Evolutionary conservation across 441 rosid species (phyloP).

Genomic region (Cnidoscolus chayamansa): DNA sequence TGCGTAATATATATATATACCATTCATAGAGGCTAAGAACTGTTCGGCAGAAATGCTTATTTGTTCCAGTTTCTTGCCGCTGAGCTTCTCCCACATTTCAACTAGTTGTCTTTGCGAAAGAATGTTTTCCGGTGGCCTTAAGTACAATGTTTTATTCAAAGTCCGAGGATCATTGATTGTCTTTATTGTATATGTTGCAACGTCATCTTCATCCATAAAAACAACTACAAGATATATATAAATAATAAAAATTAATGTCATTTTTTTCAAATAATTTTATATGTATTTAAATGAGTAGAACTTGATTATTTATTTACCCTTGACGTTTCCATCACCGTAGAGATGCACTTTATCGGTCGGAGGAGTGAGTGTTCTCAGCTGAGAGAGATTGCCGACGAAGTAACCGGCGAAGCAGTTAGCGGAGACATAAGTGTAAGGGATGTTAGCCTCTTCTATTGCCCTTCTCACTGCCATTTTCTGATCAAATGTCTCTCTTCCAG

Average conservation of each 20-base stretch:
- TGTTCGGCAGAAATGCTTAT: constrained; percentile 35
- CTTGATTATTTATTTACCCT: constrained; percentile 33
- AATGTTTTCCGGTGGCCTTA: no score
- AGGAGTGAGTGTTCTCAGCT: constrained; percentile 50
- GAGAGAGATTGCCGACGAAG: constrained; percentile 57
- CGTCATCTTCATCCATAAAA: no score
- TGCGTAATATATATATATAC: constrained; percentile 17
- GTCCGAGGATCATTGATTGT: no score
- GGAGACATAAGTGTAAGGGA: constrained; percentile 61
- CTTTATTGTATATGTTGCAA: no score
- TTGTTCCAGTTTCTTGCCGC: constrained; percentile 31
- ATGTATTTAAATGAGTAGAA: no score
- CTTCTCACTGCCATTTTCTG: constrained; percentile 66
- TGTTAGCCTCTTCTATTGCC: constrained; percentile 65
- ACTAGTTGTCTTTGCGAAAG: no score
- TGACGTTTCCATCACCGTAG: constrained; percentile 61
- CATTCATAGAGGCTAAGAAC: constrained; percentile 57
- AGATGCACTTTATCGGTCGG: constrained; percentile 41
- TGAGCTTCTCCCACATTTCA: no score
- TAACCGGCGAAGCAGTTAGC: constrained; percentile 74
- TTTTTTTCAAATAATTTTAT: no score
- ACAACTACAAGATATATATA: no score
- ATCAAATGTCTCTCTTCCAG: constrained; percentile 69
- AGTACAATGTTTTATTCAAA: no score
- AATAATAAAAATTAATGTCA: no score